Evolutionary conservation across 1,139 yeast genomes (phyloP), one percentile per base, ranked within the genome.

Genomic region (Hanseniaspora uvarum): DNA sequence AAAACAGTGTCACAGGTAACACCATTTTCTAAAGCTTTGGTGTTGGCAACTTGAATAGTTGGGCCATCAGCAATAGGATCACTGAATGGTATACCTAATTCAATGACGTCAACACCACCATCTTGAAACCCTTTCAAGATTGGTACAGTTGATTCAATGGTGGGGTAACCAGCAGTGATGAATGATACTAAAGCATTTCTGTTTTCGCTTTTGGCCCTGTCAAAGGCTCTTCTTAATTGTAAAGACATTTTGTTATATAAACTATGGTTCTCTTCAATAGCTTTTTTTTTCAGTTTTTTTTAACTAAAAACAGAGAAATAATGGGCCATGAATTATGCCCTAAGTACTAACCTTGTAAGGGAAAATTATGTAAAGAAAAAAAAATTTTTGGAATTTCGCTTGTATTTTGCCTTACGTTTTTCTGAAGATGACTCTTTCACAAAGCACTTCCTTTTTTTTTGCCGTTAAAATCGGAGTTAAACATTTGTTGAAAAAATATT

Each of bases 51-150:
- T 70, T 92, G 98, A 62, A 92, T 92, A 16, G 95, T 87, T 39
- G 97, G 95, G 47, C 99, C 99, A 68, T 92, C 99, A 43, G 97
- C 99, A 64, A 92, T 87, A 44, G 99, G 98, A 67, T 92, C 99
- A n/a, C 96, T 83, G 68, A 92, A 92, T 44, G 99, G 99, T 65
- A 94, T 73, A 58, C 99, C 98, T 52, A 92, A 72, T 71, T 92
- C 99, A 60, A 92, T 86, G 58, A 92, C 78, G 66, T 92, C 98
- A 23, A 86, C 94, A 58, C 99, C 99, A 59, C 95, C 97, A 46
- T 79, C 85, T 72, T 92, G 97, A 72, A 92, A 79, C 31, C 94
- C 92, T 65, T 82, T 78, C 67, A 94, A 68, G 61, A 89, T 79
- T 6, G 95, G 94, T 45, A 92, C 74, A 1, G 98, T 89, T 61